phyloP scores from a whole-genome alignment of 2,329 filamentous ascomycete species.

The Trichoderma sp. region DNA sequence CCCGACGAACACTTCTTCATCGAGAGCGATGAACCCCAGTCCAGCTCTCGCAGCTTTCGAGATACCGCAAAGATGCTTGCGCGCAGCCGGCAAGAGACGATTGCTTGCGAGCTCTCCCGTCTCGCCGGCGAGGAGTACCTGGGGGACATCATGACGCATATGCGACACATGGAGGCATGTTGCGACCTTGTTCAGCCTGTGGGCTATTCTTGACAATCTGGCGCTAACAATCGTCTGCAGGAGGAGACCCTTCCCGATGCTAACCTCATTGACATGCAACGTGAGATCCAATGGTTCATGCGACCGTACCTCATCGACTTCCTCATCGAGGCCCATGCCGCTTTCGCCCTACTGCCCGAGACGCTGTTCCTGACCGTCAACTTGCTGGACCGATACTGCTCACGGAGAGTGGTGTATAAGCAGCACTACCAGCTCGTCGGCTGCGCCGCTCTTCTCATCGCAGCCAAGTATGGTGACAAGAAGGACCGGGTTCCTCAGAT shows the following conservation, averaged over 20 bases:
- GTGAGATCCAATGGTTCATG: slow-evolving; percentile 99
- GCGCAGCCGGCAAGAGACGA: slow-evolving; percentile 80
- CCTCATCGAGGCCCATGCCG: slow-evolving; percentile 92
- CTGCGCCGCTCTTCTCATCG: slow-evolving; percentile 92
- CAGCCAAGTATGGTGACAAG: slow-evolving; percentile 97
- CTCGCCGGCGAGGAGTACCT: slow-evolving; percentile 87
- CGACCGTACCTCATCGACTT: slow-evolving; percentile 97
- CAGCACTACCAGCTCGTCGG: slow-evolving; percentile 98
- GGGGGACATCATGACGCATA: slow-evolving; percentile 90
- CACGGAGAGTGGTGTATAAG: slow-evolving; percentile 96
- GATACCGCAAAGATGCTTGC: slow-evolving; percentile 78
- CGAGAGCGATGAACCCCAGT: slow-evolving; percentile 54
- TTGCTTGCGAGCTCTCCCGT: slow-evolving; percentile 85
- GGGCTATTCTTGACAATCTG: background rate
- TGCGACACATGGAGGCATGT: slow-evolving; percentile 88
- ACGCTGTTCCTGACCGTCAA: slow-evolving; percentile 97
- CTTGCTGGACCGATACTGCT: slow-evolving; percentile 96
- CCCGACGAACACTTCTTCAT: slow-evolving; percentile 55
- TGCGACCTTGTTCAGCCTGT: background rate
- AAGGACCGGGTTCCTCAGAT: slow-evolving; percentile 99
- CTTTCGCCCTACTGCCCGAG: slow-evolving; percentile 90
- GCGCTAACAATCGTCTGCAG: slow-evolving; percentile 41
- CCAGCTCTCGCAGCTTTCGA: slow-evolving; percentile 63
- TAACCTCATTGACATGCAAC: slow-evolving; percentile 97
- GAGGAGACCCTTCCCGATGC: slow-evolving; percentile 91